Conservation (phyloP, 768 basidiomycete species). For the Pulveroboletus sp. region DNA sequence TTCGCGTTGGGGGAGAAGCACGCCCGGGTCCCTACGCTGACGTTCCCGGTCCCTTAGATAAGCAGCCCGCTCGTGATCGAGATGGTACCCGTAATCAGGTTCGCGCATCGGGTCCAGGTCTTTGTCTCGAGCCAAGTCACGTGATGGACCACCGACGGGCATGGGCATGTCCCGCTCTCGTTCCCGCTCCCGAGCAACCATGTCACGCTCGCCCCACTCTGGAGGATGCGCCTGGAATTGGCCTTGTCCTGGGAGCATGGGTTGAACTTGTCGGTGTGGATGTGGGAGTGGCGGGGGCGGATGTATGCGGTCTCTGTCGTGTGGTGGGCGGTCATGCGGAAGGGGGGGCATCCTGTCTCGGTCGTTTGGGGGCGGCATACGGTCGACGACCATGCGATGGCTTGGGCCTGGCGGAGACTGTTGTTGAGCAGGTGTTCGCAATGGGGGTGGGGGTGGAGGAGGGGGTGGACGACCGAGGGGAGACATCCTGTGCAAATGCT, state of each 20-base stretch:
- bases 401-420: slow-evolving; percentile 25
- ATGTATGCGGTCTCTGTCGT: slow-evolving; percentile 29
- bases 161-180: slow-evolving; percentile 23
- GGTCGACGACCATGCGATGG: slow-evolving; percentile 24
- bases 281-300: slow-evolving; percentile 21
- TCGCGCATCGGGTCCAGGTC: slow-evolving; percentile 25
- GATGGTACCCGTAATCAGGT: slow-evolving; percentile 20
- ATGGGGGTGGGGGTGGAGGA: slow-evolving; percentile 13
- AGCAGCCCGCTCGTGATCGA: slow-evolving; percentile 19
- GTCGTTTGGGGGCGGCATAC: slow-evolving; percentile 20
- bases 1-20: slow-evolving; percentile 23
- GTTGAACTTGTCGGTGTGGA: slow-evolving; percentile 16
- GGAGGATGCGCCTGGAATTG: slow-evolving; percentile 30
- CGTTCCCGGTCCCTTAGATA: slow-evolving; percentile 26
- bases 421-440: slow-evolving; percentile 16
- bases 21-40: slow-evolving; percentile 20
- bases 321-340: slow-evolving; percentile 22
- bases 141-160: slow-evolving; percentile 17
- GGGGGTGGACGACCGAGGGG: slow-evolving; percentile 20
- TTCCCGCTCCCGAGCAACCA: slow-evolving; percentile 20
- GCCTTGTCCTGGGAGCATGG: slow-evolving; percentile 29
- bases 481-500: slow-evolving; percentile 24
- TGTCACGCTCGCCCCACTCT: slow-evolving; percentile 28
- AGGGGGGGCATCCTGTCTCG: slow-evolving; percentile 25
- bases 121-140: slow-evolving; percentile 24